A percentile compares a stretch with the other conserved stretches of the same genome.
phyloP scores from a whole-genome alignment of 1,139 yeast species.

The Yarrowia galli region DNA sequence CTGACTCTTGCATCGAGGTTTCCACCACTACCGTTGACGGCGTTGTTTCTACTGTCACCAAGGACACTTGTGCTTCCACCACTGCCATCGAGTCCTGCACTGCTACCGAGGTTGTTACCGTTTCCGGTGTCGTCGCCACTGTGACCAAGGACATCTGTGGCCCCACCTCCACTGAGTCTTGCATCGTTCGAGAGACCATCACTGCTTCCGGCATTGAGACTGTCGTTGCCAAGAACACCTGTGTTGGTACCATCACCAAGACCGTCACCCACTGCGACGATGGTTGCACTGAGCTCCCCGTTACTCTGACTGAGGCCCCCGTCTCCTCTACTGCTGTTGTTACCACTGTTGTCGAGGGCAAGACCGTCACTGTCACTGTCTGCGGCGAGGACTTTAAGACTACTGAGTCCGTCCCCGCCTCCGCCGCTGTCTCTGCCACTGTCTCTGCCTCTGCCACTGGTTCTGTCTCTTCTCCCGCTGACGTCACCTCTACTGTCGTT shows the following conservation, averaged over 20 bases:
- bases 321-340: slow-evolving; percentile 19
- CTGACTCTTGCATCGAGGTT: slow-evolving; percentile 5
- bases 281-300: slow-evolving; percentile 13
- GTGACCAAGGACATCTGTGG: slow-evolving; percentile 1
- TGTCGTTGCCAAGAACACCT: slow-evolving; percentile 19
- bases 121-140: background rate
- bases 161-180: background rate
- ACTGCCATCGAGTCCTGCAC: background rate
- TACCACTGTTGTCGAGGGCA: slow-evolving; percentile 22
- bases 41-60: background rate
- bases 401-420: background rate
- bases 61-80: background rate
- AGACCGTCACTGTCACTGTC: slow-evolving; percentile 29
- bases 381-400: slow-evolving; percentile 14
- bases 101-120: background rate
- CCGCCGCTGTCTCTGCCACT: background rate
- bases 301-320: slow-evolving; percentile 24
- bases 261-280: slow-evolving; percentile 24
- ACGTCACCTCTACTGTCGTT: slow-evolving; percentile 1
- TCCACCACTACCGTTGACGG: background rate
- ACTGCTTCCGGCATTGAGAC: background rate
- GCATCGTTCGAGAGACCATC: background rate
- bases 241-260: slow-evolving; percentile 30
- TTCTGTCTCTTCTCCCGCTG: background rate
- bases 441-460: background rate